Conservation (phyloP, 1,284 basidiomycete species). For the Ustilago xerochloae region DNA sequence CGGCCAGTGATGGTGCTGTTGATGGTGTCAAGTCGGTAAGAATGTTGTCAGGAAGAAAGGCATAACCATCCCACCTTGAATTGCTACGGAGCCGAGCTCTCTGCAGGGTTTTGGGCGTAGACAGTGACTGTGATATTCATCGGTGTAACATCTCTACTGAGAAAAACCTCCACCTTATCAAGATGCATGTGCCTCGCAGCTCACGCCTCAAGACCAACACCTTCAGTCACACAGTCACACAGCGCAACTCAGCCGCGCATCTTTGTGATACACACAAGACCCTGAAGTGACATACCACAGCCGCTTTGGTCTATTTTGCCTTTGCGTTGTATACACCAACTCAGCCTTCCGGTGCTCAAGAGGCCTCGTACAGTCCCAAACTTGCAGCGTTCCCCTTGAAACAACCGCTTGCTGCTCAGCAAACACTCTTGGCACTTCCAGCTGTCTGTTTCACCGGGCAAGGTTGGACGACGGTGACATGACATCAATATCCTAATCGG, state of each 20-base stretch:
- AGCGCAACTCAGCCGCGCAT: slow-evolving; percentile 1
- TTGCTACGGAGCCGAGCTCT: slow-evolving; percentile 8
- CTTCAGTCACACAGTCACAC: background rate
- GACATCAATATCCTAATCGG: slow-evolving; percentile 1
- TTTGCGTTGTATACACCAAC: background rate
- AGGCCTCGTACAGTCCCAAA: no score
- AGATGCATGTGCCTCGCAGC: background rate
- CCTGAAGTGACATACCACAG: no score
- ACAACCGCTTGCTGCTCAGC: background rate
- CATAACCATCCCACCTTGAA: slow-evolving; percentile 6
- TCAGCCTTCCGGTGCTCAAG: no score
- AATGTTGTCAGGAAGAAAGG: background rate
- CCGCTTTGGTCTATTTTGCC: no score
- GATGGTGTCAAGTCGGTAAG: background rate
- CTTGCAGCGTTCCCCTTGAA: background rate
- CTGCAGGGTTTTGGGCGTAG: background rate
- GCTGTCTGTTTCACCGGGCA: background rate
- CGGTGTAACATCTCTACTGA: slow-evolving; percentile 1
- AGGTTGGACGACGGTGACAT: slow-evolving; percentile 11
- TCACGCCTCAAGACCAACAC: background rate
- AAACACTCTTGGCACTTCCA: background rate
- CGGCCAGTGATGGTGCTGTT: no score
- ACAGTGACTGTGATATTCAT: background rate
- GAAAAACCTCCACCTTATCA: slow-evolving; percentile 4
- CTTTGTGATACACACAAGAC: no score